Evolutionary conservation across 805 yeast species (phyloP), one percentile per base, ranked within the genome.

Genomic region (Wickerhamiella parazyma): DNA sequence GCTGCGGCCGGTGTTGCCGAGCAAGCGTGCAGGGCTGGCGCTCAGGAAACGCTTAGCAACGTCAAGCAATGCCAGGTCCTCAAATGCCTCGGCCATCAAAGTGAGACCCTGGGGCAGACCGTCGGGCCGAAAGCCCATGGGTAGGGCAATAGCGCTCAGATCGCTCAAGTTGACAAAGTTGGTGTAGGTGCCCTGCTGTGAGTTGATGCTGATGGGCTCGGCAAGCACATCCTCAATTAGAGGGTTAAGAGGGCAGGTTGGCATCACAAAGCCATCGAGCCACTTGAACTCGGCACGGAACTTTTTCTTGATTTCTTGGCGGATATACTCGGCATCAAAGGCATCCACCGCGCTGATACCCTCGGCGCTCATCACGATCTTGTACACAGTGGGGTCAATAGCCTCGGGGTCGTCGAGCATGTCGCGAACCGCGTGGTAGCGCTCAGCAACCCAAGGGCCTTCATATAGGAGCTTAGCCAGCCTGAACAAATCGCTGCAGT

Each of bases 381-480:
- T 63, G 33, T 70, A 59, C 19, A 91, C 97, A 5, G 85, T 82
- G 41, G 95, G 93, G 60, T 89, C 95, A 53, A 89, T 66, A 39
- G 80, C 71, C 26, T 71, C 69, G 25, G 91, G 84, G 16, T 91
- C 86, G 55, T 76, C 71, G 22, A 73, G 73, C 45, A 83, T 69
- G 34, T 80, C 83, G 52, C 75, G 72, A 29, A 77, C 73, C 20
- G 95, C 95, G 49, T 84, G 76, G 64, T 76, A 86, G 53, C 98
- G 74, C 66, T 89, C 98, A 19, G 93, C 84, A 9, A 89, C 97
- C 98, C 98, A 89, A n/a, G 97, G 82, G 46, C 98, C 98, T 57
- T 89, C 96, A 59, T 89, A 89, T 29, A 89, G 70, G 57, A 91
- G 82, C 53, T 75, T 75, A 14, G 97, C 98, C 45, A 89, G 69